Conservation (phyloP, 2,329 filamentous ascomycete genomes). For the Tolypocladium album region DNA sequence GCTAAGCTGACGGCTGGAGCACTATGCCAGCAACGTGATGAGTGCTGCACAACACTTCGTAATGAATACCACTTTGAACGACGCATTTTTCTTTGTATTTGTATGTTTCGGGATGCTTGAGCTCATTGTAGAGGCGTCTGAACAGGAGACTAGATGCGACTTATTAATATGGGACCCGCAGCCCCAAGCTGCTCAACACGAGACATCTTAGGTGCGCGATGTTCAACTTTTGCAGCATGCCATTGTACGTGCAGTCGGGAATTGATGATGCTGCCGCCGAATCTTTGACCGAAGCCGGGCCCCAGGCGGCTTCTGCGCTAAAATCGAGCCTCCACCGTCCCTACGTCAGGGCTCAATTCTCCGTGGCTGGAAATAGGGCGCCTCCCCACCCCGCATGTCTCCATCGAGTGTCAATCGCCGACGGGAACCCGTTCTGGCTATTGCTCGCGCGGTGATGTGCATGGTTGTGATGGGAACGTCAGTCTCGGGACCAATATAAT, state of each 20-base stretch:
- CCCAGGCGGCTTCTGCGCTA: background rate
- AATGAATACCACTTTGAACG: background rate
- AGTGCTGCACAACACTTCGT: background rate
- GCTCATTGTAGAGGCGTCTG: slow-evolving; percentile 2
- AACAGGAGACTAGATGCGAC: slow-evolving; percentile 3
- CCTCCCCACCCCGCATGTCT: background rate
- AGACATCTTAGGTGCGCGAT: background rate
- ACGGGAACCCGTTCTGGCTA: slow-evolving; percentile 3
- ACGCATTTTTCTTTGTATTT: background rate
- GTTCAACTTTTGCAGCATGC: background rate
- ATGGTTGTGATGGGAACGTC: background rate
- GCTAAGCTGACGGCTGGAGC: slow-evolving; percentile 10
- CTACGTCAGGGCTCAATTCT: slow-evolving; percentile 9
- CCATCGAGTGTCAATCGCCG: slow-evolving; percentile 4
- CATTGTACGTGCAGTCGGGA: background rate
- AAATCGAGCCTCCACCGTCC: background rate
- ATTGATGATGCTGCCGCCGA: background rate
- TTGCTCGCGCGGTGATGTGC: background rate
- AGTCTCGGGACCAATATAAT: background rate
- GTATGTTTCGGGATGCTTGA: background rate
- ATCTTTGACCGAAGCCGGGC: background rate
- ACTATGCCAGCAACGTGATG: background rate
- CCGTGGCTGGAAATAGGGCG: slow-evolving; percentile 6
- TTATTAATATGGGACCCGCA: slow-evolving; percentile 1
- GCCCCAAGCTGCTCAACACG: background rate